Base-by-base conservation (phyloP, 1,284 basidiomycete genomes). In the Ceratobasidium sp. region DNA sequence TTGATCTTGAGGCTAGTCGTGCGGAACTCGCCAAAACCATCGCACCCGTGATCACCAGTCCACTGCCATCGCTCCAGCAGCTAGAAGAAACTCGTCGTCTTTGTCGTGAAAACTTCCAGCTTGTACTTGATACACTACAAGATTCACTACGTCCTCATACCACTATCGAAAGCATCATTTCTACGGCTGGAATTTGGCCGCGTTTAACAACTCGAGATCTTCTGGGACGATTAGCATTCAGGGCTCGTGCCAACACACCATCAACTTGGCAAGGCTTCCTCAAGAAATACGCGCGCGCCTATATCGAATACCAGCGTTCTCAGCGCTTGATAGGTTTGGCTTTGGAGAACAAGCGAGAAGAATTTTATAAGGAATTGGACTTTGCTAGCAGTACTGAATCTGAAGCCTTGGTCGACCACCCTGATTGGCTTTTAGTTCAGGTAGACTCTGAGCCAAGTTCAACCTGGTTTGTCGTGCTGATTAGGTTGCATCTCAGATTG, bases 401-500 rank as follows among this genome's bases (percentile, higher is more conserved):
- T 26, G 54, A 31, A 6, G n/a, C 2, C 6, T 23, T 13, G 8
- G 3, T 11, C 10, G 10, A 45, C 42, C 7, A 75, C n/a, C 54
- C 60, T 0, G 66, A 68, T 31, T 63, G 65, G 61, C 33, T 73
- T 11, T 45, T 77, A 17, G 39, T 75, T 3, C 76, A 77, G 54
- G 76, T 68, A 23, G 49, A 47, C 15, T n/a, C 7, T 20, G 0
- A 7, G 3, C 26, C 23, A 3, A 0, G 6, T 15, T n/a, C 13
- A 42, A 6, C 39, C 13, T 66, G 1, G 8, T 17, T 37, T 47
- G 4, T 60, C 3, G 28, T 7, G n/a, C n/a, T 53, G 3, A 47
- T n/a, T 49, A 20, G 5, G 23, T n/a, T 11, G 8, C 35, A 17
- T n/a, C 49, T 35, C 13, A 89, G 87, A 81, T 89, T 20, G 86